These are phyloP conservation scores for Oidiodendron maius DNA, from an alignment of 495 filamentous ascomycete species.

Conservation along the genomic window DNA sequence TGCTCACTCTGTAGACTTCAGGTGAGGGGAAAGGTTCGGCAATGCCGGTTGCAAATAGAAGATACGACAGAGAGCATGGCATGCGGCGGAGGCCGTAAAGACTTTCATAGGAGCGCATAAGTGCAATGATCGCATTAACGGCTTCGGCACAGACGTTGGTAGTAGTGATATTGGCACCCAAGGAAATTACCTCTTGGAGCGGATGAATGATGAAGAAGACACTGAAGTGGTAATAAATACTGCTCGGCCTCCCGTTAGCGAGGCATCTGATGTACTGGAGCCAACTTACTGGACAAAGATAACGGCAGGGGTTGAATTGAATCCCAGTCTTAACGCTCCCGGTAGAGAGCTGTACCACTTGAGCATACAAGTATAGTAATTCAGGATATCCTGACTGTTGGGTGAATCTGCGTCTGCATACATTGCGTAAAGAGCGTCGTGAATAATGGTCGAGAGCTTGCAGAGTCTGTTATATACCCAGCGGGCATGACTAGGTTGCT, in stretches of 20 bases:
- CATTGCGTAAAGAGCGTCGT: not conserved
- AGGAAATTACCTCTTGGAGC: not conserved
- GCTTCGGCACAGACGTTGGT: constrained; percentile 45
- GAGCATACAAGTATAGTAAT: not conserved
- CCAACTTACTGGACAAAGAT: not conserved
- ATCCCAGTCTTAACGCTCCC: not conserved
- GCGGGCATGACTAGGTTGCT: not conserved
- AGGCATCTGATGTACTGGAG: not conserved
- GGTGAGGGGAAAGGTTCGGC: too few species aligned
- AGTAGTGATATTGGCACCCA: not conserved
- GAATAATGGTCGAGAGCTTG: not conserved
- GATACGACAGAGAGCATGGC: too few species aligned
- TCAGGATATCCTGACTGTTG: not conserved
- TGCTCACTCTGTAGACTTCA: too few species aligned
- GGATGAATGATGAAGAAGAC: not conserved
- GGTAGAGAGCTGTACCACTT: not conserved
- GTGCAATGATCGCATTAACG: constrained; percentile 52
- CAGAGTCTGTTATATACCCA: not conserved
- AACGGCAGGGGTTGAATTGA: not conserved
- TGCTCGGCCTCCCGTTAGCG: not conserved
- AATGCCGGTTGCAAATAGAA: too few species aligned
- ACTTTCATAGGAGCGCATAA: constrained; percentile 46
- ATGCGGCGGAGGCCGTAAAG: constrained; percentile 50
- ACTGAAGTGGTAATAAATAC: not conserved
- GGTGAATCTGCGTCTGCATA: not conserved